Conservation (phyloP, 176 grass and related monocot genomes). For the Zea mays region DNA sequence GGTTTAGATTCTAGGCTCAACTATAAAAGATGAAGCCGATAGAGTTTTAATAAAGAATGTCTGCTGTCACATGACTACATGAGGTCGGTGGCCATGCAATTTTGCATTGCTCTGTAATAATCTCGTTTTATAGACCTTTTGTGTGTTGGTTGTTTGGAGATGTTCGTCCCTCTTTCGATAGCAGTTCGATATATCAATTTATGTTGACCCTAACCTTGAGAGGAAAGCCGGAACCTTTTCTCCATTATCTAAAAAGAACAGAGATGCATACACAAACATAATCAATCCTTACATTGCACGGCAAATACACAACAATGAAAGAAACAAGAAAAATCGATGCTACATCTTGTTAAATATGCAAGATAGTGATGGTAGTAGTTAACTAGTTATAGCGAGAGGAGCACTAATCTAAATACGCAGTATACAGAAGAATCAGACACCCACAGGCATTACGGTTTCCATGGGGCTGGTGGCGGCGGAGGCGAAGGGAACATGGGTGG, state of each 20-base stretch:
- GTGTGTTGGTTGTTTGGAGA: too few relatives aligned
- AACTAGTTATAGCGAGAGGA: not conserved
- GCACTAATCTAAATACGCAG: constrained; percentile 23
- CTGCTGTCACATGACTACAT: too few relatives aligned
- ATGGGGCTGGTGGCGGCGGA: constrained; percentile 76
- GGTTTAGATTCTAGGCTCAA: too few relatives aligned
- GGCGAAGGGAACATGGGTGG: constrained; percentile 86
- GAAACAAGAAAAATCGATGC: not conserved
- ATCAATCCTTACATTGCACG: constrained; percentile 13
- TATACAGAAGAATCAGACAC: constrained; percentile 18
- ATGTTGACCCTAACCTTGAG: too few relatives aligned
- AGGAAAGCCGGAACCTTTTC: too few relatives aligned
- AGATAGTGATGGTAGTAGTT: constrained; percentile 6
- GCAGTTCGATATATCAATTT: too few relatives aligned
- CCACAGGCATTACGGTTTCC: constrained; percentile 66
- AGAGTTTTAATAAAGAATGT: too few relatives aligned
- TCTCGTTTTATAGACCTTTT: too few relatives aligned
- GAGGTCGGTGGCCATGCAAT: too few relatives aligned
- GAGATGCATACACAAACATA: constrained; percentile 14
- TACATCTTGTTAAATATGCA: constrained; percentile 42
- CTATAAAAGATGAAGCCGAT: too few relatives aligned
- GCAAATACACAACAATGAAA: constrained; percentile 23
- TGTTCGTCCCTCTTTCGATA: too few relatives aligned
- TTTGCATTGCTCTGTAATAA: too few relatives aligned
- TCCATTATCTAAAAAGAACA: not conserved